Conservation (phyloP, 179 eudicot genomes). For the Camellia oleifera region DNA sequence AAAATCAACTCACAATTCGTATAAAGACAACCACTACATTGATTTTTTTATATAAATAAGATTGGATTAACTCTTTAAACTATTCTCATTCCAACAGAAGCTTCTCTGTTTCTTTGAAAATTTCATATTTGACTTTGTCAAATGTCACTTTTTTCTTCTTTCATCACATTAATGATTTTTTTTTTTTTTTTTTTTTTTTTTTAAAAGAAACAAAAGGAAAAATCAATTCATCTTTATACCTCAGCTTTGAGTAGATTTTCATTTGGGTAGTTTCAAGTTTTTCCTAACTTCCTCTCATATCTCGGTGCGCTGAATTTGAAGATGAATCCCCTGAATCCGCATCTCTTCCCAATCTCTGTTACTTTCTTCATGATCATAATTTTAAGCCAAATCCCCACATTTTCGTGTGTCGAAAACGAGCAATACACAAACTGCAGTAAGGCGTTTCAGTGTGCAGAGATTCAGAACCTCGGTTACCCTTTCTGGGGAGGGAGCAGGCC, state of each 20-base stretch:
- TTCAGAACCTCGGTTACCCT: slow-evolving; percentile 27
- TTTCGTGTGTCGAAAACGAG: slow-evolving; percentile 15
- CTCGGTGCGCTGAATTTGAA: neutral
- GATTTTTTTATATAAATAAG: neutral
- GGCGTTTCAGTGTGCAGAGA: slow-evolving; percentile 26
- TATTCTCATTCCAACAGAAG: slow-evolving; percentile 11
- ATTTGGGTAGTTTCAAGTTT: neutral
- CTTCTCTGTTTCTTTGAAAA: slow-evolving; percentile 1
- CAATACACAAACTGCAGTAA: slow-evolving; percentile 21
- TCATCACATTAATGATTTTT: neutral
- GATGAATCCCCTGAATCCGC: slow-evolving; percentile 12
- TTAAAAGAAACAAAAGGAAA: too few relatives aligned
- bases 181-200: too few relatives aligned
- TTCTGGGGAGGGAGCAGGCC: slow-evolving; percentile 46
- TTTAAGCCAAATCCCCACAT: slow-evolving; percentile 9
- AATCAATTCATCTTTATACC: neutral
- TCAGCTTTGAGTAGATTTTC: neutral
- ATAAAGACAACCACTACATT: too few relatives aligned
- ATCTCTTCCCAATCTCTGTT: slow-evolving; percentile 7
- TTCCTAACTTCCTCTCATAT: too few relatives aligned
- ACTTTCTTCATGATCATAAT: neutral
- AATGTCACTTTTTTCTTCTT: neutral
- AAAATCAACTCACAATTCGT: neutral
- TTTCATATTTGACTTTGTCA: neutral
- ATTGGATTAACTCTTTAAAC: neutral